A percentile compares a stretch with the other conserved stretches of the same genome.
phyloP scores from a whole-genome alignment of 768 basidiomycete genomes.

The Hypholoma fasciculare region DNA sequence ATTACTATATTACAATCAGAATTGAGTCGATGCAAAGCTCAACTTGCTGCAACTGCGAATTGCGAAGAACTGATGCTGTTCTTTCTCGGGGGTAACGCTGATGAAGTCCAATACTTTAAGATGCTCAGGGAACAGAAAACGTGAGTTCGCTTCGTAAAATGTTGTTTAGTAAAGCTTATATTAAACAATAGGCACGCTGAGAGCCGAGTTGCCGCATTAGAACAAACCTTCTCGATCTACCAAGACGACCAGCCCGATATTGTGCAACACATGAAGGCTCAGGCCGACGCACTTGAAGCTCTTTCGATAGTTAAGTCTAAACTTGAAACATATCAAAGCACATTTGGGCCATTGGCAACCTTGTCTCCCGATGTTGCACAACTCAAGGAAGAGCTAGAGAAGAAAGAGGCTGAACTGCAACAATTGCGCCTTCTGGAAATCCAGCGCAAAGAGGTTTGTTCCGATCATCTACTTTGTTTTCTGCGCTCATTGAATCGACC shows the following conservation, averaged over 20 bases:
- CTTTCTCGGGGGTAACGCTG: conserved; percentile 56
- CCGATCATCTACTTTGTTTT: no score
- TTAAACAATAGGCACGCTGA: conserved; percentile 48
- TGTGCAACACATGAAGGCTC: conserved; percentile 45
- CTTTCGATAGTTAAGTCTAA: conserved; percentile 45
- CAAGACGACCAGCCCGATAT: conserved; percentile 55
- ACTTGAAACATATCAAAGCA: conserved; percentile 59
- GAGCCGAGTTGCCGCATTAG: conserved; percentile 47
- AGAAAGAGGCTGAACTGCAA: conserved; percentile 69
- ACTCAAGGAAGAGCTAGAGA: conserved; percentile 55
- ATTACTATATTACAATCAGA: conserved; percentile 73
- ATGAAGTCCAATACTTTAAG: conserved; percentile 51
- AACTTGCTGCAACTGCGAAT: conserved; percentile 72
- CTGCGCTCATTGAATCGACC: no score
- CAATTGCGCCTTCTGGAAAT: conserved; percentile 60
- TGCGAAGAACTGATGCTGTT: conserved; percentile 74
- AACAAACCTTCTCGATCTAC: conserved; percentile 49
- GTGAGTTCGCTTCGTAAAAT: conserved; percentile 37
- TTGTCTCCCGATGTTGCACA: conserved; percentile 50
- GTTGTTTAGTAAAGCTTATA: conserved; percentile 13
- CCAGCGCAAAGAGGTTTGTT: conserved; percentile 63
- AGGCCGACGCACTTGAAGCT: conserved; percentile 50
- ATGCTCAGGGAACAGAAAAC: conserved; percentile 52
- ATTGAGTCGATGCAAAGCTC: conserved; percentile 67
- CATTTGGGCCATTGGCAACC: conserved; percentile 58